Base-by-base conservation (phyloP, 768 basidiomycete genomes). In the Psilocybe sp. region DNA sequence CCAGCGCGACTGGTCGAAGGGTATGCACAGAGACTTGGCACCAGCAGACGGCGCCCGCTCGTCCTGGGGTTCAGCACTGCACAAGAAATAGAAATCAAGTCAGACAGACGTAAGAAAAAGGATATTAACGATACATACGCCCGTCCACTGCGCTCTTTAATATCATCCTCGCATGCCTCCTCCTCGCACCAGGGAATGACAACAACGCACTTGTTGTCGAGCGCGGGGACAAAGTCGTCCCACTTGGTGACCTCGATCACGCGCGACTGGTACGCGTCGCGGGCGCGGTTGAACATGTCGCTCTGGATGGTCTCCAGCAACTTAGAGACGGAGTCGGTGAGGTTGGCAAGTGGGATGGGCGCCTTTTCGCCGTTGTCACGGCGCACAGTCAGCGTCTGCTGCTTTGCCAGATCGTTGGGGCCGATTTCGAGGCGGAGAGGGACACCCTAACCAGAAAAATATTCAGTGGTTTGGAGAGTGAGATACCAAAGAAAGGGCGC, bases 391-490 rank as follows among this genome's bases (percentile, higher is more conserved):
- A 94, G 70, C 0, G 90, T 89, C 64, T 95, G 88, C 52, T 81
- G 69, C 64, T 92, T 89, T 41, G 79, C 78, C 56, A 98, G 75
- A 68, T 98, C 96, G 55, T 89, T 84, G 38, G 97, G 97, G 5
- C 97, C 97, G 59, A 98, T 85, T 72, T 99, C 97, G 55, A 99
- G 87, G 57, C 97, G 93, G 55, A 99, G 77, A 11, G 97, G 97
- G 38, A 98, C 94, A 65, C 97, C 97, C 89, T 94, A 57, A 4
- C 31, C 19, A 45, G 32, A 16, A n/a, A n/a, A n/a, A n/a, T n/a
- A n/a, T n/a, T n/a, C n/a, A n/a, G n/a, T n/a, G n/a, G n/a, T n/a
- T n/a, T n/a, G n/a, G n/a, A n/a, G n/a, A n/a, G n/a, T n/a, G n/a
- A n/a, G n/a, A n/a, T n/a, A n/a, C n/a, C n/a, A n/a, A n/a, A n/a